phyloP scores from a whole-genome alignment of 2,329 filamentous ascomycete species.

The Alternaria ethzedia region DNA sequence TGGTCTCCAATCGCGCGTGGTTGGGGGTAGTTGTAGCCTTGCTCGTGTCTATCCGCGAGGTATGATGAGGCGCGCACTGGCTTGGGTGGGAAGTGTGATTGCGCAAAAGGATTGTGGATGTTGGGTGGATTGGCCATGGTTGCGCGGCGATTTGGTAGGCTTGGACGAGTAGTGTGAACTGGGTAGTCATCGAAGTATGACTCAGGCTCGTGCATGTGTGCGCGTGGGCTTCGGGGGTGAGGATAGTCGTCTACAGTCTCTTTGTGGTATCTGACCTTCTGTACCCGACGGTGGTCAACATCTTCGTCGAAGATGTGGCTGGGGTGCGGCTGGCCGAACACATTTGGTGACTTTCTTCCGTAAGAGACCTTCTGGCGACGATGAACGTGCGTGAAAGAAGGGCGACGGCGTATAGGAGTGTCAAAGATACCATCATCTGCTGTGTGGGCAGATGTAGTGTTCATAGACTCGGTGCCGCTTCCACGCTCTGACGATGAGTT shows the following conservation, averaged over 20 bases:
- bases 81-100: conserved; percentile 8
- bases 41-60: conserved; percentile 5
- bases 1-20: neutral
- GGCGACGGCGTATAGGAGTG: conserved; percentile 7
- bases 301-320: conserved; percentile 16
- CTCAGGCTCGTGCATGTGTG: neutral
- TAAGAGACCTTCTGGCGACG: neutral
- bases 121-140: conserved; percentile 8
- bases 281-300: conserved; percentile 3
- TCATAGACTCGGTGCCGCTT: conserved; percentile 31
- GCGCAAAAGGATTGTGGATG: conserved; percentile 11
- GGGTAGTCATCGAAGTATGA: conserved; percentile 16
- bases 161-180: conserved; percentile 2
- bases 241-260: conserved; percentile 15
- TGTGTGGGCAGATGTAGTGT: conserved; percentile 26
- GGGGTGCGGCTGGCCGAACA: conserved; percentile 6
- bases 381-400: neutral
- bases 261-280: neutral
- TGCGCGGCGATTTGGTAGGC: conserved; percentile 15
- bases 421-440: conserved; percentile 31
- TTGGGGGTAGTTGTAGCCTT: neutral
- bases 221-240: neutral
- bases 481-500: conserved; percentile 22
- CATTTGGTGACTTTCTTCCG: neutral
- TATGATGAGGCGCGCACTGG: conserved; percentile 14